Base-by-base conservation (phyloP, 1,139 yeast genomes). In the Candida smagusa region DNA sequence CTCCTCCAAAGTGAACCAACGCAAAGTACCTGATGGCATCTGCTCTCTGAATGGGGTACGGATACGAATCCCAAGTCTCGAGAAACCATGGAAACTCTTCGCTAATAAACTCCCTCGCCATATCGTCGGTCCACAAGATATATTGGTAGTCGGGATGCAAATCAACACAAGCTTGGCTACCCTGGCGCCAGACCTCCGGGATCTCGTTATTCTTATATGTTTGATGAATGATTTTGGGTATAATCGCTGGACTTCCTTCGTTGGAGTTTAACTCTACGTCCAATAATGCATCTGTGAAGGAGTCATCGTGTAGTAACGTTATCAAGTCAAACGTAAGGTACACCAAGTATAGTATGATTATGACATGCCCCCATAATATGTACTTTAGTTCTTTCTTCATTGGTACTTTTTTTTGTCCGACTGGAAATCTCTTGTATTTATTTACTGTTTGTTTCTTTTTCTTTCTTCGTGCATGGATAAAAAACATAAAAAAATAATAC, bases 11-110 rank as follows among this genome's bases (percentile, higher is more conserved):
- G 56, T 85, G 89, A 41, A 72, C 75, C 49, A 89, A 68, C 4
- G 86, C 85, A 62, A 89, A 89, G 63, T 89, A 89, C 46, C 97
- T 72, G 36, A 90, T 85, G n/a, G 88, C 95, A 54, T 89, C 97
- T 0, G 96, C 97, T 43, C 97, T 68, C 68, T 87, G 81, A 47
- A 90, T 90, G 22, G 90, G 89, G 56, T 80, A 88, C 31, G 74
- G 78, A 58, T 89, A 89, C 30, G 71, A 60, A 54, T 87, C 92
- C 74, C 85, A 89, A 7, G 92, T 84, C 12, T 70, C 61, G 42
- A 89, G 64, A 56, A 89, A 89, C 96, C 97, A 90, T 1, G 92
- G 84, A 56, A 82, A 90, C 48, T 85, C 76, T 50, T 81, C 80
- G 31, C 77, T 71, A 44, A 89, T 86, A 54, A 89, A 90, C 35